Evolutionary conservation across 1,284 basidiomycete species (phyloP).

Genomic region (Malassezia pachydermatis): DNA sequence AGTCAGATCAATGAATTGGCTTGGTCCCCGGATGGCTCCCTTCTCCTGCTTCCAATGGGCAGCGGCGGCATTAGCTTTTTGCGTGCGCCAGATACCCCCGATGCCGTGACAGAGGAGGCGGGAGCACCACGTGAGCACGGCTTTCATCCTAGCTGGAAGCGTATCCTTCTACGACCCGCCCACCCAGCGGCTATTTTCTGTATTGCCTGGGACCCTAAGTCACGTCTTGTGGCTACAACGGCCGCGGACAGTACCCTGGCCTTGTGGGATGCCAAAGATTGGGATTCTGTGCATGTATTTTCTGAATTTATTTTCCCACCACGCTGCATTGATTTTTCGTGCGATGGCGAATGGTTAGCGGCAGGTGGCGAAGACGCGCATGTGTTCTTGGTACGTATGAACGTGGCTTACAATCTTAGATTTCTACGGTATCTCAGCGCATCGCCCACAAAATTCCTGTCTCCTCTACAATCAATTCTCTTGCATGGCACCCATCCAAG

Average conservation of each 20-base stretch:
- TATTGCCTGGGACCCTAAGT: slow-evolving; percentile 27
- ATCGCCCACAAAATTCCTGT: slow-evolving; percentile 9
- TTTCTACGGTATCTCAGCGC: slow-evolving; percentile 5
- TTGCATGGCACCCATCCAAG: slow-evolving; percentile 16
- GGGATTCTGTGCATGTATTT: slow-evolving; percentile 22
- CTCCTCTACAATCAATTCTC: slow-evolving; percentile 8
- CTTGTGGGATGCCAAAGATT: slow-evolving; percentile 28
- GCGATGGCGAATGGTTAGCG: slow-evolving; percentile 40
- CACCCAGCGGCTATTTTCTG: slow-evolving; percentile 40
- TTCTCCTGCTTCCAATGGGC: slow-evolving; percentile 34
- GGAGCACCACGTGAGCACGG: not conserved
- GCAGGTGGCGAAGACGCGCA: slow-evolving; percentile 32
- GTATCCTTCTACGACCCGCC: slow-evolving; percentile 20
- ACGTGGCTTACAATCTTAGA: not conserved
- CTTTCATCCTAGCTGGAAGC: slow-evolving; percentile 14
- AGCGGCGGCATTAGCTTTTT: slow-evolving; percentile 24
- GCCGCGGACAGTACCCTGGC: slow-evolving; percentile 28
- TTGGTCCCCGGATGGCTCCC: slow-evolving; percentile 29
- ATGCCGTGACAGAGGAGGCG: not conserved
- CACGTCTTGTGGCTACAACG: slow-evolving; percentile 30
- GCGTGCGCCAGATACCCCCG: slow-evolving; percentile 1
- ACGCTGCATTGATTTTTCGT: slow-evolving; percentile 33
- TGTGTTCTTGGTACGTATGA: slow-evolving; percentile 8
- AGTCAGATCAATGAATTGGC: slow-evolving; percentile 41
- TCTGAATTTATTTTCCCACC: slow-evolving; percentile 24